Evolutionary conservation across 139 green algal species (phyloP), one percentile per base, ranked within the genome.

Genomic region (Closterium sp.): DNA sequence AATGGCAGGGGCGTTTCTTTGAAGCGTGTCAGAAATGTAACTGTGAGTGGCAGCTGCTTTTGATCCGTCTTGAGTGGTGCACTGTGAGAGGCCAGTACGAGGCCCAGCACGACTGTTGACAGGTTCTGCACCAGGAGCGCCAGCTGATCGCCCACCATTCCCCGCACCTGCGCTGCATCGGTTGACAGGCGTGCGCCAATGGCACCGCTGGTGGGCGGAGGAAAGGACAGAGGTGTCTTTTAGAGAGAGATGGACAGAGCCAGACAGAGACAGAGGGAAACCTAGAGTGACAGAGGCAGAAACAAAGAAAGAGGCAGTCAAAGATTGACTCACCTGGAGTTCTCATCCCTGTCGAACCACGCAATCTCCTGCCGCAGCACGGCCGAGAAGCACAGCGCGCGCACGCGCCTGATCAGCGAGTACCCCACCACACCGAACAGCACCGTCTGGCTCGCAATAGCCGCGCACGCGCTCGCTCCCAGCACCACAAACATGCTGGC

Each of bases 291-390:
- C 38, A 45, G 38, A 45, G 38, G 4, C 38, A 50, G 5, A 13
- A 50, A 50, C 38, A 17, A 50, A 0, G 38, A 50, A 50, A 50
- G 38, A 7, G 4, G 13, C 38, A 17, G n/a, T n/a, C n/a, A n/a
- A n/a, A n/a, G n/a, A n/a, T n/a, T n/a, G n/a, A 92, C 62, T 30
- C 91, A 92, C 88, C 88, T 92, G 24, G 91, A 94, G 88, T 94
- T 94, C 32, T 87, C 88, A 34, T 42, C 31, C 21, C 92, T 32
- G 70, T 96, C 94, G 70, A 96, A 96, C 31, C 88, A 96, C 2
- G 86, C 91, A 0, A 96, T 45, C 24, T 96, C 95, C 90, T 96
- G 95, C 21, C 93, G 92, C 85, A 96, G 90, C 45, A 96, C 91
- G 4, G 93, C 86, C 0, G 28, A 30, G 88, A 96, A 95, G 9